These are phyloP conservation scores for Polytrichum commune DNA, from an alignment of 225 moss, liverwort and hornwort genomes.

Conservation along the genomic window DNA sequence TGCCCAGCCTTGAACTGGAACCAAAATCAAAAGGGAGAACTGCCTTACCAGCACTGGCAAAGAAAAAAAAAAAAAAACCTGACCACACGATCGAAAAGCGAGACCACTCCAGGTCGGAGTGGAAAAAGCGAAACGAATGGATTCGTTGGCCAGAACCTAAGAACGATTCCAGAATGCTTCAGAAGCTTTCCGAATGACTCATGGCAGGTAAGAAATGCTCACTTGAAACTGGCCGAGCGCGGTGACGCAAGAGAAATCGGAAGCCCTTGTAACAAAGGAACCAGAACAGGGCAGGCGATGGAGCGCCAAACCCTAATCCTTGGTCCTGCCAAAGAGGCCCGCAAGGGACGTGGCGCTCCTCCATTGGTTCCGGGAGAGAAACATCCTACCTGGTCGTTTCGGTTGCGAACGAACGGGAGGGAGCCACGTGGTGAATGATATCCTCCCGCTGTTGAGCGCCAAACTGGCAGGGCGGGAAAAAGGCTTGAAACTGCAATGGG, in stretches of 20 bases:
- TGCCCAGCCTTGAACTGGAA: too few species aligned
- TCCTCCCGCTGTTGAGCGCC: slow-evolving; percentile 7
- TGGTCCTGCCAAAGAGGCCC: slow-evolving; percentile 1
- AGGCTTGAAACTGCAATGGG: too few species aligned
- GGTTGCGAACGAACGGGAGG: not conserved
- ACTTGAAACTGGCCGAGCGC: not conserved
- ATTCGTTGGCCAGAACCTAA: not conserved
- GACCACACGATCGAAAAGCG: not conserved
- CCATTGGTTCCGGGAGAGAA: not conserved
- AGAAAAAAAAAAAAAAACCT: not conserved
- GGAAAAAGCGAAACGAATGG: not conserved
- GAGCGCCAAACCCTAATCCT: slow-evolving; percentile 63
- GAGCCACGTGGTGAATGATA: slow-evolving; percentile 8
- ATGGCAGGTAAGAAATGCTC: not conserved
- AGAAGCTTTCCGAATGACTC: slow-evolving; percentile 3
- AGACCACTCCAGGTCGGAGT: not conserved
- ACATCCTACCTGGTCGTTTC: slow-evolving; percentile 15
- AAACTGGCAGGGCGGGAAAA: slow-evolving; percentile 17
- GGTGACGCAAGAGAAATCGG: not conserved
- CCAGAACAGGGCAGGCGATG: slow-evolving; percentile 8
- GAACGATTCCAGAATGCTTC: not conserved
- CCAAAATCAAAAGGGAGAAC: too few species aligned
- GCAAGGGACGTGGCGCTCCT: slow-evolving; percentile 6
- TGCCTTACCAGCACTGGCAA: too few species aligned
- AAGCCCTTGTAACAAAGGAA: not conserved